A percentile compares a stretch with the other conserved stretches of the same genome.
Conservation (phyloP, 2,329 filamentous ascomycete genomes). For the Sphaerulina musiva region DNA sequence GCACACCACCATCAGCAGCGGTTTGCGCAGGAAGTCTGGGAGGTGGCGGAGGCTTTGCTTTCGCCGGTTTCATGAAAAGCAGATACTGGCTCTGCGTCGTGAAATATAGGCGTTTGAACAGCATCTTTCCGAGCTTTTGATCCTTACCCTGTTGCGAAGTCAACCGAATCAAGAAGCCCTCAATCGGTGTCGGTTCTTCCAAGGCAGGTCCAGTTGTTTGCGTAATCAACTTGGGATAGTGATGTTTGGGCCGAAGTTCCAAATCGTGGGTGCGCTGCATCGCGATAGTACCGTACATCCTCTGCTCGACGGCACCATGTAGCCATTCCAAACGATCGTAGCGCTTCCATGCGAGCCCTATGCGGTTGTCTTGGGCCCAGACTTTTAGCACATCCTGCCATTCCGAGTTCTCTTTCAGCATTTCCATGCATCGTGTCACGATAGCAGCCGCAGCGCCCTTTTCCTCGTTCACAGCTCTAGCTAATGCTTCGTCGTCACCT, state of each 20-base stretch:
- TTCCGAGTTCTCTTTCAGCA: constrained; percentile 51
- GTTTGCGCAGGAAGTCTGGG: constrained; percentile 45
- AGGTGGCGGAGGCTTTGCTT: constrained; percentile 51
- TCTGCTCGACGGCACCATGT: constrained; percentile 57
- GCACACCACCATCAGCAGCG: constrained; percentile 42
- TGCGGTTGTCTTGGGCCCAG: constrained; percentile 54
- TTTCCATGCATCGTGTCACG: constrained; percentile 52
- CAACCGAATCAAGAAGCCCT: constrained; percentile 60
- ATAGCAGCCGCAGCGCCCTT: constrained; percentile 52
- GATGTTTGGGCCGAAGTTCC: constrained; percentile 58
- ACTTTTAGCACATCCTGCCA: constrained; percentile 54
- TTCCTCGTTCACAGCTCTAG: constrained; percentile 45
- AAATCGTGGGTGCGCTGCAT: constrained; percentile 62
- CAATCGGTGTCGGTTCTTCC: constrained; percentile 56
- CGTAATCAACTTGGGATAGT: constrained; percentile 52
- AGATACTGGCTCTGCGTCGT: constrained; percentile 58
- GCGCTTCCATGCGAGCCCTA: constrained; percentile 62
- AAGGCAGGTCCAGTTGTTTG: constrained; percentile 41
- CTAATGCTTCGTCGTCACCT: constrained; percentile 43
- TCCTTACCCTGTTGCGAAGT: constrained; percentile 58
- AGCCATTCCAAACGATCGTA: constrained; percentile 65
- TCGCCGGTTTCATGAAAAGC: constrained; percentile 55
- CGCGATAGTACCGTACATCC: constrained; percentile 63
- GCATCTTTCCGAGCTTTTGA: constrained; percentile 53
- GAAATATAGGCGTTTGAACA: constrained; percentile 61